Evolutionary conservation across 805 yeast species (phyloP).

Genomic region (Metschnikowia lunata): DNA sequence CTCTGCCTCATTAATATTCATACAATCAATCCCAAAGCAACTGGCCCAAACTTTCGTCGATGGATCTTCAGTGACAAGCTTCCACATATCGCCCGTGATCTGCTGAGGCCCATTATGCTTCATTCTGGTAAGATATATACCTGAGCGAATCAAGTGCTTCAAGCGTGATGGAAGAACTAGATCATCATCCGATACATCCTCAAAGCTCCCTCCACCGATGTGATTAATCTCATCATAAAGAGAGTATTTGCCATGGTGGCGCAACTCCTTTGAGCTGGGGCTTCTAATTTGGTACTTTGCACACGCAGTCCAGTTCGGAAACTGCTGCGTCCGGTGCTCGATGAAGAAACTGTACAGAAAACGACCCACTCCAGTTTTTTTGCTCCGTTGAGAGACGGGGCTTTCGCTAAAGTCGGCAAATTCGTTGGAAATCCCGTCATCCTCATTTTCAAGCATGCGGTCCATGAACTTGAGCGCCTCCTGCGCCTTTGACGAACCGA

Average conservation of each 20-base stretch:
- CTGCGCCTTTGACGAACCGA: conserved; percentile 60
- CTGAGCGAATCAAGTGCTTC: conserved; percentile 52
- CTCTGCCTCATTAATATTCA: conserved; percentile 51
- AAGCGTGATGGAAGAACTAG: conserved; percentile 52
- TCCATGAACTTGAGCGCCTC: conserved; percentile 64
- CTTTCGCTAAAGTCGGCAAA: background rate
- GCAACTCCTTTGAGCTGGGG: conserved; percentile 47
- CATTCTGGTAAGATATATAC: conserved; percentile 49
- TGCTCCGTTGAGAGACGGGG: background rate
- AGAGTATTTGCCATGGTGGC: conserved; percentile 25
- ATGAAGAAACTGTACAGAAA: conserved; percentile 23
- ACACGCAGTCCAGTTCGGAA: conserved; percentile 50
- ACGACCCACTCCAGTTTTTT: background rate
- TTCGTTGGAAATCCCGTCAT: background rate
- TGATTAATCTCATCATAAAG: conserved; percentile 11
- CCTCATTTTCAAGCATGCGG: conserved; percentile 27
- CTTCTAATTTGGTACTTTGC: conserved; percentile 34
- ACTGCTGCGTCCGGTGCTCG: conserved; percentile 41
- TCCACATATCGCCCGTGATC: conserved; percentile 42
- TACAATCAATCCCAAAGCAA: conserved; percentile 49
- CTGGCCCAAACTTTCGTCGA: conserved; percentile 50
- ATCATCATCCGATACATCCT: conserved; percentile 12
- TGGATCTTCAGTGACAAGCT: conserved; percentile 57
- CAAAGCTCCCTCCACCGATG: background rate
- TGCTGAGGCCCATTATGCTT: conserved; percentile 26